Evolutionary conservation across 768 basidiomycete genomes (phyloP).

Genomic region (Pluteus cervinus): DNA sequence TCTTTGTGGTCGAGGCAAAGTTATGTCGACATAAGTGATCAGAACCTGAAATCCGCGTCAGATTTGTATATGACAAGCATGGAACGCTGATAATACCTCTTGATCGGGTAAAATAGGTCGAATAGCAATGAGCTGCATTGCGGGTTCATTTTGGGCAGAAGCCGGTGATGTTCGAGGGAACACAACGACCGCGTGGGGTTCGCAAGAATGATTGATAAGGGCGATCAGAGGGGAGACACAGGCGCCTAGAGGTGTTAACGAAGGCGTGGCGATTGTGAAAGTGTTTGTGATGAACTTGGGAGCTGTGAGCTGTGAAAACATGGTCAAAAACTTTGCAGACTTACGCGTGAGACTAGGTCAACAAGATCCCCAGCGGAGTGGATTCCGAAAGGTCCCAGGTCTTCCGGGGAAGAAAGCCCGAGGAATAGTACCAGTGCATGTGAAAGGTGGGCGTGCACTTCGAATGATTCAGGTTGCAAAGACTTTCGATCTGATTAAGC

Average conservation of each 20-base stretch:
- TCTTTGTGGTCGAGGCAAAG: slow-evolving; percentile 52
- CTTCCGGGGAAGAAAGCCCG: slow-evolving; percentile 49
- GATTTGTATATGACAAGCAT: neutral
- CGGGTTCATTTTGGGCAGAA: slow-evolving; percentile 39
- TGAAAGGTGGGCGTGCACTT: slow-evolving; percentile 64
- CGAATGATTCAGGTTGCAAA: slow-evolving; percentile 39
- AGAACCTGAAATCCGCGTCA: slow-evolving; percentile 51
- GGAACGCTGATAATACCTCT: slow-evolving; percentile 48
- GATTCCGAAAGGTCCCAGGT: slow-evolving; percentile 53
- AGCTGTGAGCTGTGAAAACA: slow-evolving; percentile 2
- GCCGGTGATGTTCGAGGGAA: slow-evolving; percentile 57
- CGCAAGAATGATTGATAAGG: slow-evolving; percentile 83
- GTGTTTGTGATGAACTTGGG: slow-evolving; percentile 86
- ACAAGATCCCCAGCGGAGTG: slow-evolving; percentile 57
- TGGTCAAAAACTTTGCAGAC: slow-evolving; percentile 13
- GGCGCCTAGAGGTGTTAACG: slow-evolving; percentile 76
- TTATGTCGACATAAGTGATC: slow-evolving; percentile 83
- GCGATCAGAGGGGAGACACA: slow-evolving; percentile 79
- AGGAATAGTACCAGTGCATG: slow-evolving; percentile 73
- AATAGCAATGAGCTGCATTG: slow-evolving; percentile 71
- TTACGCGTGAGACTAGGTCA: slow-evolving; percentile 65
- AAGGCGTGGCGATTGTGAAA: slow-evolving; percentile 75
- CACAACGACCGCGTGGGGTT: slow-evolving; percentile 86
- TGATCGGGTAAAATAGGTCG: slow-evolving; percentile 56
- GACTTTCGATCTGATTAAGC: slow-evolving; percentile 45